Evolutionary conservation across 2,329 filamentous ascomycete species (phyloP).

Genomic region (Colletotrichum theobromicola): DNA sequence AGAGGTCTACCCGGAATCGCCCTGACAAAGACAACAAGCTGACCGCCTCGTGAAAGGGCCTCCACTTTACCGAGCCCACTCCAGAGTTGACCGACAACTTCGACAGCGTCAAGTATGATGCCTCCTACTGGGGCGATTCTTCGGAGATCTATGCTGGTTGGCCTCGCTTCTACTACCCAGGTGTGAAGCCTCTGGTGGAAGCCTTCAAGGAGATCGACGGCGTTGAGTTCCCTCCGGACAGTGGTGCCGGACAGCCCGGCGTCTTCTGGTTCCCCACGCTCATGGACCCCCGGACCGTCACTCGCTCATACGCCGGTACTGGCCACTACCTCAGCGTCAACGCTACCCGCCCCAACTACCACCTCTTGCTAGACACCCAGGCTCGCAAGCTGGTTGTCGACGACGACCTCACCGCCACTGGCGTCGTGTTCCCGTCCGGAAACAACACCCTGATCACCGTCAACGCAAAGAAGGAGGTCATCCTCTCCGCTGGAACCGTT

Average conservation of each 20-base stretch:
- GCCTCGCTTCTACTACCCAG: slow-evolving; percentile 43
- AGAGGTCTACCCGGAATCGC: neutral
- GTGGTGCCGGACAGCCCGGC: slow-evolving; percentile 41
- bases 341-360: slow-evolving; percentile 36
- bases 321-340: slow-evolving; percentile 37
- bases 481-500: slow-evolving; percentile 39
- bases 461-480: slow-evolving; percentile 36
- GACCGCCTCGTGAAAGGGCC: neutral
- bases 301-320: slow-evolving; percentile 43
- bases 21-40: neutral
- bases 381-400: slow-evolving; percentile 37
- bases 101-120: slow-evolving; percentile 32
- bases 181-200: slow-evolving; percentile 34
- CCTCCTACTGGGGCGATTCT: slow-evolving; percentile 40
- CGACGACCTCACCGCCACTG: slow-evolving; percentile 32
- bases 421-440: slow-evolving; percentile 31
- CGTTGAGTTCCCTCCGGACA: slow-evolving; percentile 42
- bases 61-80: slow-evolving; percentile 17
- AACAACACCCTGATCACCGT: slow-evolving; percentile 24
- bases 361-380: slow-evolving; percentile 35
- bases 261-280: slow-evolving; percentile 48
- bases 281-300: slow-evolving; percentile 39
- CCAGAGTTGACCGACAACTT: slow-evolving; percentile 26
- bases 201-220: slow-evolving; percentile 42
- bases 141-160: slow-evolving; percentile 41